Conservation (phyloP, 768 basidiomycete species). For the Dacryopinax primogenitus region DNA sequence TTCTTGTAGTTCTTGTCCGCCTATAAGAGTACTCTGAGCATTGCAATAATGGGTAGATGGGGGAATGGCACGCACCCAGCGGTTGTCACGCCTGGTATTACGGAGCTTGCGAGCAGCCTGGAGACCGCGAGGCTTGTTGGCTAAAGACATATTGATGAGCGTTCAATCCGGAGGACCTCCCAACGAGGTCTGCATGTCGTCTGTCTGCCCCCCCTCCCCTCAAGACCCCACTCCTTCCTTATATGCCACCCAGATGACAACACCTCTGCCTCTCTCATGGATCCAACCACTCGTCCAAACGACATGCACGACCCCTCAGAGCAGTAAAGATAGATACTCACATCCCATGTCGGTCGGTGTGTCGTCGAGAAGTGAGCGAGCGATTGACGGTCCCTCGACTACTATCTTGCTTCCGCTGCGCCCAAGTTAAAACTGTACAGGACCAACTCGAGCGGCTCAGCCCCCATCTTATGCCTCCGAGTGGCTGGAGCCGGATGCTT, state of each 20-base stretch:
- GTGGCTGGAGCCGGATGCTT: neutral
- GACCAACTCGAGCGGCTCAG: constrained; percentile 3
- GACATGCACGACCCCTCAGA: neutral
- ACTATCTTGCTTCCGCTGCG: neutral
- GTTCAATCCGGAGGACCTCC: neutral
- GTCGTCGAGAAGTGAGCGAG: neutral
- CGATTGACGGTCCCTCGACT: neutral
- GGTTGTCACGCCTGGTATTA: constrained; percentile 83
- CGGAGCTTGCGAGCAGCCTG: constrained; percentile 98
- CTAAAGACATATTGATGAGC: constrained; percentile 30
- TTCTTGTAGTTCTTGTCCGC: constrained; percentile 99
- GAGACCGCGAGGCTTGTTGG: constrained; percentile 98
- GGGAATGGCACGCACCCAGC: constrained; percentile 59
- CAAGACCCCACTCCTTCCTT: neutral
- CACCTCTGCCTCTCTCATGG: neutral
- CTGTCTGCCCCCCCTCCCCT: neutral
- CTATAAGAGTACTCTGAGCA: constrained; percentile 31
- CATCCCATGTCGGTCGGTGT: constrained; percentile 9
- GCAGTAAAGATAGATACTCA: neutral
- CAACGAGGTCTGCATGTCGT: neutral
- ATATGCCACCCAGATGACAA: neutral
- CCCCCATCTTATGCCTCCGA: neutral
- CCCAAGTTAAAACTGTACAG: neutral
- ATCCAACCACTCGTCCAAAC: neutral
- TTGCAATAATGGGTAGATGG: constrained; percentile 7